These are phyloP conservation scores for Aspergillus taichungensis DNA, from an alignment of 495 filamentous ascomycete species.

Conservation along the genomic window DNA sequence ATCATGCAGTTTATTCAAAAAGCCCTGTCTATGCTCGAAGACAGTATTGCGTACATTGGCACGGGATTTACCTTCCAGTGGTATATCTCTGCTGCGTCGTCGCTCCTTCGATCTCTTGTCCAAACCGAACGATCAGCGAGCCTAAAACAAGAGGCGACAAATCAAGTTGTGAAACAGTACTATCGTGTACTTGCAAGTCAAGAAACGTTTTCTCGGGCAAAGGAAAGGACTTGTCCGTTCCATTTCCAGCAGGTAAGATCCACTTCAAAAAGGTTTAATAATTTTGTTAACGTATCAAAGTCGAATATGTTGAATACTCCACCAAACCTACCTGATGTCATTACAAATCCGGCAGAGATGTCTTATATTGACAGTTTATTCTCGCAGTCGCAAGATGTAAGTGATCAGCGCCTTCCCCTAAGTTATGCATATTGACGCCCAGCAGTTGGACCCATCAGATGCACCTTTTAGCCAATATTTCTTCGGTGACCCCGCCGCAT, in stretches of 20 bases:
- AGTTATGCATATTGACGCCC: too few species aligned
- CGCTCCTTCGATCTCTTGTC: slow-evolving; percentile 7
- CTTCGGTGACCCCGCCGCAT: slow-evolving; percentile 18
- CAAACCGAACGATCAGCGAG: background rate
- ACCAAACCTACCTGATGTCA: too few species aligned
- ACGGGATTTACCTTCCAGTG: slow-evolving; percentile 23
- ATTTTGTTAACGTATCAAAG: too few species aligned
- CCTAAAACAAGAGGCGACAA: slow-evolving; percentile 13
- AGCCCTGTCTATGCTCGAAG: slow-evolving; percentile 16
- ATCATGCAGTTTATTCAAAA: slow-evolving; percentile 16
- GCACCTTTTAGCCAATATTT: slow-evolving; percentile 9
- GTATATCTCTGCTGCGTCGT: slow-evolving; percentile 21
- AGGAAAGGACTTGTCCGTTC: slow-evolving; percentile 2
- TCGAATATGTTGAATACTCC: too few species aligned
- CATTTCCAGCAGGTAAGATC: background rate
- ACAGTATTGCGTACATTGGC: slow-evolving; percentile 19
- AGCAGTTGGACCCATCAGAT: background rate
- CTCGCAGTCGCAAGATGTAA: background rate
- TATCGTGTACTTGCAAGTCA: slow-evolving; percentile 13
- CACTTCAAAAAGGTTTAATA: too few species aligned
- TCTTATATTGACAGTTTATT: too few species aligned
- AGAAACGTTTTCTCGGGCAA: slow-evolving; percentile 11
- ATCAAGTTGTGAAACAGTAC: slow-evolving; percentile 15
- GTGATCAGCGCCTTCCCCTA: background rate
- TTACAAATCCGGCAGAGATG: too few species aligned